Base-by-base conservation (phyloP, 495 filamentous ascomycete genomes). In the Penicillium soppii region DNA sequence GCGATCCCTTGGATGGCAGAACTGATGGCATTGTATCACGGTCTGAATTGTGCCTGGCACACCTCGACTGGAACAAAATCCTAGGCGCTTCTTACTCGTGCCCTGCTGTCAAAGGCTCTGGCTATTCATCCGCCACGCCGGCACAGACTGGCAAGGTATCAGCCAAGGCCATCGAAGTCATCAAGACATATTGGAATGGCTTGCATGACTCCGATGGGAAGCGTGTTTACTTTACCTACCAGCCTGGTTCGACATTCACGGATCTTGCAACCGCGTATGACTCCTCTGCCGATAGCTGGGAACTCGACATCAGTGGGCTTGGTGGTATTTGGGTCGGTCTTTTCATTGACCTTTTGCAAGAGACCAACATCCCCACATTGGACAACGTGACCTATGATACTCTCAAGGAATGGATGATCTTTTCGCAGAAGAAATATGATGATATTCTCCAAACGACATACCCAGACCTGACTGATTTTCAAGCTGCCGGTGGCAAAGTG, bases 21-120 rank as follows among this genome's bases (percentile, higher is more conserved):
- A 62, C 48, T 0, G 79, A 82, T 43, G 78, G 77, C 0, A 75
- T 82, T 0, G 64, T 81, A 9, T 61, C 71, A 10, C 65, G 77
- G 0, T 69, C 76, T 0, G 76, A 82, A 47, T 68, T 82, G 3
- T 82, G 78, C 61, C 56, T 63, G 23, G 47, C 71, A 6, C 50
- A 69, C 26, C 73, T 71, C 50, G 64, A 77, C 46, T 52, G 73
- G 43, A 62, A 61, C 22, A 54, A 49, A 7, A 67, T 65, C 7
- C 55, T 79, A 25, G 77, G 78, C 7, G 57, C 65, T 25, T 38
- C 69, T 2, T 82, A 80, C 58, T 65, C 61, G 46, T 82, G 77
- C 42, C 48, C 73, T 6, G 69, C 72, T 0, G 15, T 38, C 9
- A 32, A 37, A 8, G 39, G 44, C 48, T 39, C 36, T 5, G n/a